phyloP scores from a whole-genome alignment of 2,329 filamentous ascomycete genomes.

The Claviceps sp. region DNA sequence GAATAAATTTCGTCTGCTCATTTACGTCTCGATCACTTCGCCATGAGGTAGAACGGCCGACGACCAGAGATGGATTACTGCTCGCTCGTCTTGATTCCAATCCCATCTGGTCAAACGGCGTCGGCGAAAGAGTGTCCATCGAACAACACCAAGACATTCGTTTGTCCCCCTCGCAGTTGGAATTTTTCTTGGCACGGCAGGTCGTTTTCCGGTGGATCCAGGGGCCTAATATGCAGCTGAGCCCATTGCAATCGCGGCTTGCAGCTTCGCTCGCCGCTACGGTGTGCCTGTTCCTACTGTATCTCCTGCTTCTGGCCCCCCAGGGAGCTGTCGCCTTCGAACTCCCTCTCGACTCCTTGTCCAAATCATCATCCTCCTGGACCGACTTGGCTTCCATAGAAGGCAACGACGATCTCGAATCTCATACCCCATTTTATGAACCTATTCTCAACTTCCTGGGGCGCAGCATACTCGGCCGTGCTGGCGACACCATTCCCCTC shows the following conservation, averaged over 20 bases:
- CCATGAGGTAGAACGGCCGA: not conserved
- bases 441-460: conserved; percentile 49
- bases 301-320: conserved; percentile 44
- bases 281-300: conserved; percentile 44
- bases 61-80: not conserved
- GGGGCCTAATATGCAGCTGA: conserved; percentile 39
- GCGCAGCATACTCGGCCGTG: conserved; percentile 48
- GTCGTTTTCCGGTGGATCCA: not conserved
- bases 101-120: not conserved
- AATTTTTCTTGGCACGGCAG: not conserved
- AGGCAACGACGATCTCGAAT: not conserved
- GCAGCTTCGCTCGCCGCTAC: conserved; percentile 52
- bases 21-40: not conserved
- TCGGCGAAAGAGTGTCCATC: not conserved
- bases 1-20: not conserved
- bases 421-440: conserved; percentile 32
- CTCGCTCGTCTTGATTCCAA: not conserved
- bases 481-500: conserved; percentile 35
- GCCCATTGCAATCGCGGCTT: conserved; percentile 58
- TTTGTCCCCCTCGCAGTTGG: not conserved
- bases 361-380: not conserved
- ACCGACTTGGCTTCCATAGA: not conserved
- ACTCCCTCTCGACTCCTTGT: conserved; percentile 10
- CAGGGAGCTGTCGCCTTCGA: conserved; percentile 52
- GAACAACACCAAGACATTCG: not conserved